phyloP scores from a whole-genome alignment of 306 rosid species.

The Glycine latifolia region DNA sequence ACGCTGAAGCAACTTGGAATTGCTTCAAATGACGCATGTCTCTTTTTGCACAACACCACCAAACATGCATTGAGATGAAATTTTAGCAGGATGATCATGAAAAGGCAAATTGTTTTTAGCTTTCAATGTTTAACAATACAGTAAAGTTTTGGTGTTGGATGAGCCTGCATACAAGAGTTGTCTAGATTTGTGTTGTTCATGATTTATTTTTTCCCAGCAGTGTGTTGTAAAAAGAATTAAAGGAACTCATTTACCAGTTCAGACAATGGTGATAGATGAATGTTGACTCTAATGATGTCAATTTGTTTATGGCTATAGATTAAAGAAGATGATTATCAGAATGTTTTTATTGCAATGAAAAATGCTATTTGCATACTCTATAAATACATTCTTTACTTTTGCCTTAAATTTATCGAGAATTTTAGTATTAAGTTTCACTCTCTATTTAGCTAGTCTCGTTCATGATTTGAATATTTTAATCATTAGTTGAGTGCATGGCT shows the following conservation, averaged over 20 bases:
- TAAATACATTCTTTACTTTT: not conserved
- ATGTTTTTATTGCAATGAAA: not conserved
- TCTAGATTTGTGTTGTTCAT: not conserved
- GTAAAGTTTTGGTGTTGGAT: not conserved
- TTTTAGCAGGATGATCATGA: conserved; percentile 2
- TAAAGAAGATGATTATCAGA: not conserved
- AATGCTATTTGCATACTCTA: not conserved
- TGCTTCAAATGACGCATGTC: too few relatives aligned
- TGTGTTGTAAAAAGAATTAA: not conserved
- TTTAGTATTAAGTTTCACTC: too few relatives aligned
- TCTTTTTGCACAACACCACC: too few relatives aligned
- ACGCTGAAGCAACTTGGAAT: too few relatives aligned
- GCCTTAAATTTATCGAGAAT: too few relatives aligned
- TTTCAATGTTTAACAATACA: not conserved
- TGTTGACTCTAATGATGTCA: not conserved
- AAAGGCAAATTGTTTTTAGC: not conserved
- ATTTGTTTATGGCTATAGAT: not conserved
- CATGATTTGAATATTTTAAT: too few relatives aligned
- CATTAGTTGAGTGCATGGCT: too few relatives aligned
- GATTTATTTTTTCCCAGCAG: not conserved
- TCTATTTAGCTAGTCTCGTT: too few relatives aligned
- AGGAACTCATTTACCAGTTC: not conserved
- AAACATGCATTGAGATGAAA: not conserved
- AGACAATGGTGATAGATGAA: not conserved
- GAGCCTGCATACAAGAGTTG: too few relatives aligned